Evolutionary conservation across 495 filamentous ascomycete species (phyloP), one percentile per base, ranked within the genome.

Genomic region (Aspergillus diversus): DNA sequence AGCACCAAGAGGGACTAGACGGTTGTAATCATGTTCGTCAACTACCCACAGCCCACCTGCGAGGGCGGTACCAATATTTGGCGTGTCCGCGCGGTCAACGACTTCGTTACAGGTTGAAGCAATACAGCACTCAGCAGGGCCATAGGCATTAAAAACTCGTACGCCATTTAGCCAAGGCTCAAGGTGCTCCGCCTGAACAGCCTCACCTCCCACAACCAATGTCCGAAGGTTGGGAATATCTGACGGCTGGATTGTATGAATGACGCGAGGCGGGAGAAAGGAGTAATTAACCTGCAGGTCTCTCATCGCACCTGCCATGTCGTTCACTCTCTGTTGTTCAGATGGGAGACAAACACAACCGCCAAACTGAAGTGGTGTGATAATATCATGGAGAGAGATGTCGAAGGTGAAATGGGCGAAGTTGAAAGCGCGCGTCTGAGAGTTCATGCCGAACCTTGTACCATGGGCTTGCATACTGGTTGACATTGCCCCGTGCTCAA

Each of bases 1-100:
- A 7, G 69, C 61, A 2, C 85, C 85, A 46, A 87, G 67, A 0
- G 83, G 83, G 33, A 78, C 66, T 13, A 88, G 76, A 2, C 70
- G 64, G 49, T 84, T 70, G 59, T 81, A 76, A 65, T 86, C 72
- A 5, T 68, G 57, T 2, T 83, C 75, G 54, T 86, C 74, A 7
- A 83, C 80, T 39, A 86, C 75, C 84, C 85, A 87, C 13, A 72
- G 59, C 3, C 66, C 55, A 33, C 72, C 69, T 9, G 71, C 76
- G 5, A 79, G 72, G 7, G 70, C 75, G 17, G 63, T 66, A 3
- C 81, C 80, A 43, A 84, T 74, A 62, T 67, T 65, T 9, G 33
- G 35, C 4, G 43, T 21, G 8, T 56, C 48, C 9, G 42, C 21
- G 6, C 59, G 51, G 12, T 59, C 32, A 21, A 63, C 32, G 27